Base-by-base conservation (phyloP, 495 filamentous ascomycete genomes). In the Neurospora cerealis region DNA sequence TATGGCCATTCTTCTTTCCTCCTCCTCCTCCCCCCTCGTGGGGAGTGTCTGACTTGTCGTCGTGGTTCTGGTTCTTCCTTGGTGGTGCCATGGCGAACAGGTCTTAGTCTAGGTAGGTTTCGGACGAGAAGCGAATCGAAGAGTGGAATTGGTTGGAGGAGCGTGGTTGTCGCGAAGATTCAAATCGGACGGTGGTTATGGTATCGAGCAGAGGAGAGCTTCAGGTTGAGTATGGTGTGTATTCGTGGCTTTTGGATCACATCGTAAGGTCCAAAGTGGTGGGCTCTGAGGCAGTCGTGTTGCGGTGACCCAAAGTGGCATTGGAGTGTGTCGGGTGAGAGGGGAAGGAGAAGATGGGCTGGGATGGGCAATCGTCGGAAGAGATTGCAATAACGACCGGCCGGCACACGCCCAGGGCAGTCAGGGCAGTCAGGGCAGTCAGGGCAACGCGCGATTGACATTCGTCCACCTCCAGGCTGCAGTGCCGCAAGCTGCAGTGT, bases 31-130 rank as follows among this genome's bases (percentile, higher is more conserved):
- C 54, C 7, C 24, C 54, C 44, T 78, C 44, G 70, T 79, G 80
- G 17, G 81, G 78, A 5, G 80, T 82, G 73, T 86, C 85, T 71
- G 83, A 77, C 79, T 86, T 87, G 72, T 80, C 34, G 76, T 87
- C 85, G 75, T 87, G 85, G 74, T 73, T 75, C 21, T 77, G 78
- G 32, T 78, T 73, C 21, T 77, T 73, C 72, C 83, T 83, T n/a
- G 79, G 69, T 1, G 82, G 81, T 4, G 81, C 73, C 81, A 83
- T 86, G 70, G 75, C 73, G 74, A 36, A 62, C 54, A 17, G 28
- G 0, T 34, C 28, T 28, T 62, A 9, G 5, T 32, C 13, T 32
- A 24, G 48, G 48, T 60, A 17, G 48, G 13, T 34, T 62, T 9
- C 54, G 28, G 54, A 62, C 54, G 15, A 62, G 24, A 17, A 62